phyloP scores from a whole-genome alignment of 1,284 basidiomycete genomes.

The Sporisorium exsertum region DNA sequence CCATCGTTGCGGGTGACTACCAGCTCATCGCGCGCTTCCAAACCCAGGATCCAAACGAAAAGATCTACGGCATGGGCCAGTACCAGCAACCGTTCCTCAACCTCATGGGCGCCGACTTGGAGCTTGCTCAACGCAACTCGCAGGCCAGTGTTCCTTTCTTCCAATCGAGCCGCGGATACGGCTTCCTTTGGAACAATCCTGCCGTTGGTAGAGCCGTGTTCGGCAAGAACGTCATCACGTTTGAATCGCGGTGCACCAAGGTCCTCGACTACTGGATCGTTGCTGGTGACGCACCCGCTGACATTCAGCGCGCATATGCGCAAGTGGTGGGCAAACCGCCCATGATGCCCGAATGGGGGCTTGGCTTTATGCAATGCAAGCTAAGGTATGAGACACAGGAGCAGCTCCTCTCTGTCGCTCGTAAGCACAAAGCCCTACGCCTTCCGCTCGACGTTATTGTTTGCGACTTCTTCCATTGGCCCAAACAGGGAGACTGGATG shows the following conservation, averaged over 20 bases:
- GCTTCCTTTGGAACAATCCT: conserved; percentile 42
- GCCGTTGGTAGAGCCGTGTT: conserved; percentile 29
- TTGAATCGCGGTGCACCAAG: conserved; percentile 26
- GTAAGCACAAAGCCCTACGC: conserved; percentile 25
- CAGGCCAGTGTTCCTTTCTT: conserved; percentile 35
- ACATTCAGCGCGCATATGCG: conserved; percentile 29
- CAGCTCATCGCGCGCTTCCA: conserved; percentile 32
- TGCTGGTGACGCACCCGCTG: conserved; percentile 14
- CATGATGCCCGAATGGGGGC: conserved; percentile 38
- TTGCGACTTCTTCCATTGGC: conserved; percentile 45
- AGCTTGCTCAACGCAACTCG: conserved; percentile 39
- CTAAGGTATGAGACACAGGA: conserved; percentile 37
- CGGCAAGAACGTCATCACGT: conserved; percentile 35
- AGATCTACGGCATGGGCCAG: conserved; percentile 44
- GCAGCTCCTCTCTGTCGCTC: conserved; percentile 24
- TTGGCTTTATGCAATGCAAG: conserved; percentile 38
- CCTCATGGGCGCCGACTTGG: conserved; percentile 28
- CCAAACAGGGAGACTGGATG: conserved; percentile 30
- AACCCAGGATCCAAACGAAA: conserved; percentile 25
- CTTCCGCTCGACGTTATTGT: conserved; percentile 34
- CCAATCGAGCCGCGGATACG: conserved; percentile 33
- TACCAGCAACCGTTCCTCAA: conserved; percentile 31
- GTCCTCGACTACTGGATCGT: conserved; percentile 43
- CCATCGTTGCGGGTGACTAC: conserved; percentile 25
- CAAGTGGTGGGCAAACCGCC: conserved; percentile 20